These are phyloP conservation scores for Chaetomidium leptoderma DNA, from an alignment of 495 filamentous ascomycete species.

Conservation along the genomic window DNA sequence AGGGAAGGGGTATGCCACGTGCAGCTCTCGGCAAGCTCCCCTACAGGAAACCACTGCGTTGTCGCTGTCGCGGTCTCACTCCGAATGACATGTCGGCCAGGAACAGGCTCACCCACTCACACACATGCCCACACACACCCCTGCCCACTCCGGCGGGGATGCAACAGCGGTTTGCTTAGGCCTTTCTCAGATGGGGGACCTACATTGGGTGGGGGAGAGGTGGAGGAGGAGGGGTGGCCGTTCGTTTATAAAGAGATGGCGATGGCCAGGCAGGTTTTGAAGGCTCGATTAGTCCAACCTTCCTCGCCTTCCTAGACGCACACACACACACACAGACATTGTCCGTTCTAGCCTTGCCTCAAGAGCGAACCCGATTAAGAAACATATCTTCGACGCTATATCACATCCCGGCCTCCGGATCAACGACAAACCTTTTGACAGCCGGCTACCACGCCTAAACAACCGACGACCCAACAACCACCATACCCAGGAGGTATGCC, in stretches of 20 bases:
- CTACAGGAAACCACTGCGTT: conserved; percentile 16
- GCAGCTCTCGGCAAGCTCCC: conserved; percentile 21
- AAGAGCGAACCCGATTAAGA: too few relatives aligned
- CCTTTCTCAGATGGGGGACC: conserved; percentile 12
- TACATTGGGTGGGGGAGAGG: conserved; percentile 18
- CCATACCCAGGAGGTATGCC: too few relatives aligned
- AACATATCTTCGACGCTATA: too few relatives aligned
- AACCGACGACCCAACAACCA: too few relatives aligned
- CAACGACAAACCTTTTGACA: too few relatives aligned
- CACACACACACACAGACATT: too few relatives aligned
- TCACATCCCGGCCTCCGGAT: too few relatives aligned
- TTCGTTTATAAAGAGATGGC: conserved; percentile 25
- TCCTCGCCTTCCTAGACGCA: neutral
- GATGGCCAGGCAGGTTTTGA: conserved; percentile 15
- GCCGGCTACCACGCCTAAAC: too few relatives aligned
- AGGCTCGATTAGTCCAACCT: neutral
- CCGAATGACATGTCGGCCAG: conserved; percentile 17
- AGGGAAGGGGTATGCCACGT: conserved; percentile 28
- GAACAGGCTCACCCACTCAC: neutral
- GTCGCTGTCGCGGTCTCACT: too few relatives aligned
- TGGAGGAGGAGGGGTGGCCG: neutral
- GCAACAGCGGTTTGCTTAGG: conserved; percentile 25
- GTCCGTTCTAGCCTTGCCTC: too few relatives aligned
- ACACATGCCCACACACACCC: too few relatives aligned
- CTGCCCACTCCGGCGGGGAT: conserved; percentile 5